phyloP scores from a whole-genome alignment of 169 alveolate species.

The Nephromyces sp. region DNA sequence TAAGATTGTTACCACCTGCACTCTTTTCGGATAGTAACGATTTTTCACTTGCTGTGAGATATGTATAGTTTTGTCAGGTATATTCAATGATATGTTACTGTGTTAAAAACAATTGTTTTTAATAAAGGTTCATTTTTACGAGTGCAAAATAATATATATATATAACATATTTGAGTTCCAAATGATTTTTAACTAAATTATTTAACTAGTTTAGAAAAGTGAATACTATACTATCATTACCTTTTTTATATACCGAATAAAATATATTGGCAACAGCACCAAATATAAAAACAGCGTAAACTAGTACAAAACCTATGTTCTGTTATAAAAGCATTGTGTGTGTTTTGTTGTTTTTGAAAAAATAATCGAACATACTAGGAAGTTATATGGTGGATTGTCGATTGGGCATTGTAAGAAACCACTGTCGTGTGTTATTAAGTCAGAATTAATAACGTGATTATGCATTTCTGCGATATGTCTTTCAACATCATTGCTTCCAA shows the following conservation, averaged over 20 bases:
- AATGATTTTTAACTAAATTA: no score
- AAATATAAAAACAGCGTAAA: neutral
- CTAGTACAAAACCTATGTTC: neutral
- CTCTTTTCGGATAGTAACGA: no score
- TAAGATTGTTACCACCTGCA: no score
- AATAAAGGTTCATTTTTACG: no score
- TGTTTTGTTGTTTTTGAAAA: neutral
- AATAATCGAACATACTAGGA: neutral
- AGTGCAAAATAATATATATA: no score
- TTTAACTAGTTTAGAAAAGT: no score
- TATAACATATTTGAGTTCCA: no score
- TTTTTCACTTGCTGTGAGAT: no score
- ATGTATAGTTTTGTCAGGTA: no score
- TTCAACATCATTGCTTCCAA: neutral
- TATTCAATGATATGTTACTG: no score
- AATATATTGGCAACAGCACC: neutral
- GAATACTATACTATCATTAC: no score
- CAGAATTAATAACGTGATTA: neutral
- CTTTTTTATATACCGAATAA: neutral
- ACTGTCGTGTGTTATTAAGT: neutral
- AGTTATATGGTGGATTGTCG: neutral
- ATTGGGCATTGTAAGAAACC: neutral
- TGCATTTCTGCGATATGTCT: neutral
- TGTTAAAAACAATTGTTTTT: no score
- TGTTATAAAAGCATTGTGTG: neutral